Evolutionary conservation across 352 stramenopile species (phyloP).

Genomic region (Plasmopara muralis): DNA sequence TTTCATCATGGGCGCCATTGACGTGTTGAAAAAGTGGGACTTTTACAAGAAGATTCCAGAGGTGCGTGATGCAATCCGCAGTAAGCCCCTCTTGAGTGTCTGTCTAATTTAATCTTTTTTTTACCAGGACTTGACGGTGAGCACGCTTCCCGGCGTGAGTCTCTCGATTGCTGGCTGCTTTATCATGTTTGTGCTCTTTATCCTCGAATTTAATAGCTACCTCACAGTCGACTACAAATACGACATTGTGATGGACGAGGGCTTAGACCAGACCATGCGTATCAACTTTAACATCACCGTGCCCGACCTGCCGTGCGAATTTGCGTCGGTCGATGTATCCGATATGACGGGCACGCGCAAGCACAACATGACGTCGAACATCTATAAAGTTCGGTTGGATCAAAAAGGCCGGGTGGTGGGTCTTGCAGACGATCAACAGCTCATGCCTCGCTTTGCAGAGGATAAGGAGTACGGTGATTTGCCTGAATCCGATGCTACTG

Average conservation of each 20-base stretch:
- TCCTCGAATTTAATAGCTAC: constrained; percentile 88
- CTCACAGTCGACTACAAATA: constrained; percentile 83
- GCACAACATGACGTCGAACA: constrained; percentile 98
- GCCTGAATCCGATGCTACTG: constrained; percentile 64
- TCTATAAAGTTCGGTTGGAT: constrained; percentile 93
- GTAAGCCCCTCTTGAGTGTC: background rate
- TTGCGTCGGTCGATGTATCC: constrained; percentile 93
- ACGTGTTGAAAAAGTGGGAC: constrained; percentile 88
- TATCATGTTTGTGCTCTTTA: constrained; percentile 88
- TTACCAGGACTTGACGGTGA: constrained; percentile 73
- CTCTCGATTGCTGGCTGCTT: constrained; percentile 77
- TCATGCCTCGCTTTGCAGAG: constrained; percentile 64
- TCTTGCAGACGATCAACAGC: constrained; percentile 84
- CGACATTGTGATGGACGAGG: constrained; percentile 87
- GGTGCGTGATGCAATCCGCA: constrained; percentile 20
- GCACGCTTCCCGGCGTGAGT: constrained; percentile 76
- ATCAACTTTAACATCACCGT: constrained; percentile 99
- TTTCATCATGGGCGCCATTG: constrained; percentile 67
- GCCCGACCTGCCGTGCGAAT: constrained; percentile 95
- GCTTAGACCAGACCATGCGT: constrained; percentile 77
- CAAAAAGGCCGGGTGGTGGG: constrained; percentile 79
- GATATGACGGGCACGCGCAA: constrained; percentile 96
- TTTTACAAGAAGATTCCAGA: constrained; percentile 91
- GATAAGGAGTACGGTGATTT: constrained; percentile 64
- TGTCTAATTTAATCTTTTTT: background rate